Conservation (phyloP, 1,139 yeast genomes). For the Meyerozyma sp. region DNA sequence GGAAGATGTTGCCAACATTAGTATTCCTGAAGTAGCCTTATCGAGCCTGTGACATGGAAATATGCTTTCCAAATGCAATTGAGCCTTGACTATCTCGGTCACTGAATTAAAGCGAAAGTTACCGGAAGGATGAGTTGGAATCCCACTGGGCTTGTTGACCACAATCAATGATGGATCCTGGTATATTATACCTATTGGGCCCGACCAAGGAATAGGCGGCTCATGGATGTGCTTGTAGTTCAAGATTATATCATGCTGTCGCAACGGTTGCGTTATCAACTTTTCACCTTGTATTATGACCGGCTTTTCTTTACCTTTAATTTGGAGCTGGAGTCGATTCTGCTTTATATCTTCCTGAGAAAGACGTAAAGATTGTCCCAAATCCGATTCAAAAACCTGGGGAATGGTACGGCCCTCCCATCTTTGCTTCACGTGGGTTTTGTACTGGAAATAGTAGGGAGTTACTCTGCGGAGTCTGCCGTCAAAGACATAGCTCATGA, state of each 20-base stretch:
- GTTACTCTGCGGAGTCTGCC: slow-evolving; percentile 40
- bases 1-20: slow-evolving; percentile 51
- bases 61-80: slow-evolving; percentile 25
- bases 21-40: slow-evolving; percentile 68
- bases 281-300: slow-evolving; percentile 18
- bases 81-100: slow-evolving; percentile 50
- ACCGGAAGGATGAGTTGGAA: slow-evolving; percentile 80
- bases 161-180: slow-evolving; percentile 51
- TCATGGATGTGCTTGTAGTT: slow-evolving; percentile 58
- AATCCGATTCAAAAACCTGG: slow-evolving; percentile 40
- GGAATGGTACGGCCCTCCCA: slow-evolving; percentile 43
- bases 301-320: neutral
- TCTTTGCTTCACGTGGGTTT: slow-evolving; percentile 41
- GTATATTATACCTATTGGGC: slow-evolving; percentile 34
- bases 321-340: neutral
- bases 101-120: slow-evolving; percentile 56
- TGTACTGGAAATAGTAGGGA: slow-evolving; percentile 39
- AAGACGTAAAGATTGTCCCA: slow-evolving; percentile 29
- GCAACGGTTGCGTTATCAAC: slow-evolving; percentile 20
- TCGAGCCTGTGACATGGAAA: slow-evolving; percentile 70
- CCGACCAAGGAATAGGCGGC: slow-evolving; percentile 36
- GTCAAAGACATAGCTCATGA: slow-evolving; percentile 17
- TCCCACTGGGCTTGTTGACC: slow-evolving; percentile 68
- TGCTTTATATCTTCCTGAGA: slow-evolving; percentile 21
- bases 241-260: slow-evolving; percentile 46